These are phyloP conservation scores for Scheffersomyces insectosa DNA, from an alignment of 1,139 yeast species.

Conservation along the genomic window DNA sequence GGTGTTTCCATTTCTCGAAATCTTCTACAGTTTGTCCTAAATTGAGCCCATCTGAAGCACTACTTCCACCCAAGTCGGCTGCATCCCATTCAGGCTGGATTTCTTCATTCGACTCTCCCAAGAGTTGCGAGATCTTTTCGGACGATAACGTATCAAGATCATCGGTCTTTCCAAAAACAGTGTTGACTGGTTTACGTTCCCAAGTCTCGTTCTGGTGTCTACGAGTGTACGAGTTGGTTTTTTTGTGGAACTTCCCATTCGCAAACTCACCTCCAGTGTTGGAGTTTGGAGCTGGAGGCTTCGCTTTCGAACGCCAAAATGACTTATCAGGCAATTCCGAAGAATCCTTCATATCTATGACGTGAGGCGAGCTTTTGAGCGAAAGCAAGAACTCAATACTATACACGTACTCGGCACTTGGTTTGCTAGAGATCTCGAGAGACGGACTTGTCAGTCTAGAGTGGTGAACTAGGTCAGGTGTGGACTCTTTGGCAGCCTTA, in stretches of 20 bases:
- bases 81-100: slow-evolving; percentile 57
- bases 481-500: slow-evolving; percentile 49
- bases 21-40: slow-evolving; percentile 67
- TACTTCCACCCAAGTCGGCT: slow-evolving; percentile 22
- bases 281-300: slow-evolving; percentile 5
- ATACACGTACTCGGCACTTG: slow-evolving; percentile 25
- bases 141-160: slow-evolving; percentile 31
- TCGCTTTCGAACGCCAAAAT: slow-evolving; percentile 40
- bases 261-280: not conserved
- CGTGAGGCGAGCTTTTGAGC: slow-evolving; percentile 38
- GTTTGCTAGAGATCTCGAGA: slow-evolving; percentile 6
- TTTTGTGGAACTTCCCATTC: slow-evolving; percentile 13
- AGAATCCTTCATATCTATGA: slow-evolving; percentile 25
- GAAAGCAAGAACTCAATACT: slow-evolving; percentile 35
- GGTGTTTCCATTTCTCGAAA: slow-evolving; percentile 69
- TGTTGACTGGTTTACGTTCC: slow-evolving; percentile 28
- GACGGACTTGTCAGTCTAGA: slow-evolving; percentile 19
- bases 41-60: slow-evolving; percentile 25
- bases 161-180: slow-evolving; percentile 19
- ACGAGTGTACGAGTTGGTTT: slow-evolving; percentile 10
- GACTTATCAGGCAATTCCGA: slow-evolving; percentile 39
- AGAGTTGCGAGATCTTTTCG: slow-evolving; percentile 33
- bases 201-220: slow-evolving; percentile 24
- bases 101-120: slow-evolving; percentile 44
- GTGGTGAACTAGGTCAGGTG: slow-evolving; percentile 37